Base-by-base conservation (phyloP, 495 filamentous ascomycete genomes). In the Apodospora peruviana region DNA sequence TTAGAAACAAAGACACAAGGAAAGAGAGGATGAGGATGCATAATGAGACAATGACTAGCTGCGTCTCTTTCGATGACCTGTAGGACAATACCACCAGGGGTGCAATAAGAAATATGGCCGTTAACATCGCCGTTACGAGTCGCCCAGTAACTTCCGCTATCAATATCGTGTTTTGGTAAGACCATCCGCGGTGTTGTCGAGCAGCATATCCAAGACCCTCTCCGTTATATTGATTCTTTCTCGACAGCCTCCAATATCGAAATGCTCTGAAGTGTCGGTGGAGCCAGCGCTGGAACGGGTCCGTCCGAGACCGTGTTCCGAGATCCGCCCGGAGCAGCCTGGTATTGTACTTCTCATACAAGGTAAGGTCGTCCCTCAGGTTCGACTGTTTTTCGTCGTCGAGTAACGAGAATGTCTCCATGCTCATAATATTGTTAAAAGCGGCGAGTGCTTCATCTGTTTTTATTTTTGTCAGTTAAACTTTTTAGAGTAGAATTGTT, bases 1-100 rank as follows among this genome's bases (percentile, higher is more conserved):
- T 43, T 21, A 43, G 40, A n/a, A 43, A 24, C n/a, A 43, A 21
- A 21, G 40, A 43, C 8, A 43, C 40, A 21, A 43, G 21, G 21
- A n/a, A n/a, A 24, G 40, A 18, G 17, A 43, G 21, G 21, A 43
- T 43, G 16, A 43, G n/a, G 11, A 21, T 21, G 21, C 40, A 20
- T n/a, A 24, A 18, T 24, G 40, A 43, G 17, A 43, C 40, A 24
- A 21, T 21, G 40, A 43, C n/a, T 21, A 43, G n/a, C 21, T 43
- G 40, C 21, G 40, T 43, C 21, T 21, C 21, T 21, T 43, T 43
- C 40, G n/a, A 21, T 21, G 40, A 43, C 21, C n/a, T 21, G 40
- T 21, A n/a, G n/a, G 40, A 21, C 21, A 43, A 43, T 14, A 43
- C 10, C n/a, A 21, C 40, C 21, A 43, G n/a, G 11, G 40, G 40